These are phyloP conservation scores for Prunus mume DNA, from an alignment of 306 rosid genomes.

Conservation along the genomic window DNA sequence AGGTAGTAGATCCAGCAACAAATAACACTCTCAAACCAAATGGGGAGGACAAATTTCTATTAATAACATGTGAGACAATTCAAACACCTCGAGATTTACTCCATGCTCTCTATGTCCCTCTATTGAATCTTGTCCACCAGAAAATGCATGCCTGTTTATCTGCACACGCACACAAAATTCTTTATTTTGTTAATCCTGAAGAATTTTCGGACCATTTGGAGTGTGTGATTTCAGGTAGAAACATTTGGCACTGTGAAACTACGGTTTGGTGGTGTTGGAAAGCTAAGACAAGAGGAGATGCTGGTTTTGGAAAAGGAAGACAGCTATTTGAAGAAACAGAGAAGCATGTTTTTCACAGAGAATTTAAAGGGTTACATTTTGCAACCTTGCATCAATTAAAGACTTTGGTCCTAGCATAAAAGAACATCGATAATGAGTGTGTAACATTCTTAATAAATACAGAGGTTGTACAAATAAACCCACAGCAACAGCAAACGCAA, in stretches of 20 bases:
- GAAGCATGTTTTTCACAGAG: no score
- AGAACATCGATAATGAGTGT: no score
- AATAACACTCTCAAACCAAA: not conserved
- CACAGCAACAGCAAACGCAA: not conserved
- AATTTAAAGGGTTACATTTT: no score
- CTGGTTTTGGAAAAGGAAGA: not conserved
- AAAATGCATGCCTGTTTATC: conserved; percentile 80
- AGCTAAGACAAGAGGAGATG: not conserved
- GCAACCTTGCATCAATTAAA: no score
- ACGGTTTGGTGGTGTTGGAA: not conserved
- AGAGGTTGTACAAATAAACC: not conserved
- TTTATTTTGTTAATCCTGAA: not conserved
- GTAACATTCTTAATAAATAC: not conserved
- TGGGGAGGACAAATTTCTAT: not conserved
- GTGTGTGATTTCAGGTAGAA: not conserved
- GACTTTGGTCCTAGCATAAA: no score
- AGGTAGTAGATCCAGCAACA: not conserved
- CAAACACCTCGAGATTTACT: conserved; percentile 79
- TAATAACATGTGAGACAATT: not conserved
- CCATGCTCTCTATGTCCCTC: conserved; percentile 86
- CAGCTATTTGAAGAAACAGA: not conserved
- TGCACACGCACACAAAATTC: conserved; percentile 36
- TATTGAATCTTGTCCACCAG: conserved; percentile 92
- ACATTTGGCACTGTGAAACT: not conserved
- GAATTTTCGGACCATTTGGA: not conserved